A percentile compares a stretch with the other conserved stretches of the same genome.
Conservation (phyloP, 1,139 yeast genomes). For the Suhomyces choctaworum region DNA sequence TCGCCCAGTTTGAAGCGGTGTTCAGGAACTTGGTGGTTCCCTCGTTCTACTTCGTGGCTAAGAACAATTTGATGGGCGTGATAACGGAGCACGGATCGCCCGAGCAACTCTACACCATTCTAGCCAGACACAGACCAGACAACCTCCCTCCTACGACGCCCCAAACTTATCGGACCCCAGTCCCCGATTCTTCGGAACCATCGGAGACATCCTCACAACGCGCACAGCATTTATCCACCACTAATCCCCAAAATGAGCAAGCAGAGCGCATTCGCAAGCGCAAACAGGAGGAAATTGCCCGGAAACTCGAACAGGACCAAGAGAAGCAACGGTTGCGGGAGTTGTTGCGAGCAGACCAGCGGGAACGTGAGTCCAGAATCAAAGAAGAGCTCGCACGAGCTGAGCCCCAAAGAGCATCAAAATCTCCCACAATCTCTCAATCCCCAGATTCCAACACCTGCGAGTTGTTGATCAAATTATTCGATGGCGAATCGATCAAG, state of each 20-base stretch:
- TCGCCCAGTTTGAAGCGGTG: conserved; percentile 48
- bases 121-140: background rate
- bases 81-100: conserved; percentile 31
- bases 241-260: conserved; percentile 26
- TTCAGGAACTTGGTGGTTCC: conserved; percentile 50
- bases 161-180: background rate
- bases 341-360: conserved; percentile 51
- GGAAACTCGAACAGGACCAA: conserved; percentile 36
- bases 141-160: background rate
- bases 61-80: conserved; percentile 46
- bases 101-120: conserved; percentile 10
- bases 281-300: conserved; percentile 40
- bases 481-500: conserved; percentile 54
- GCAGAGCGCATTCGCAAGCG: conserved; percentile 40
- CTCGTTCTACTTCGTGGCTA: conserved; percentile 47
- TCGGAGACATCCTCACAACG: background rate
- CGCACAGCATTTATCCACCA: background rate
- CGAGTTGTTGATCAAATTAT: conserved; percentile 48
- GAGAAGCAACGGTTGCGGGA: conserved; percentile 58
- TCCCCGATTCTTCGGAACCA: background rate
- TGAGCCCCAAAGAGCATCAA: background rate
- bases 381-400: conserved; percentile 11
- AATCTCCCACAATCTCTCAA: background rate
- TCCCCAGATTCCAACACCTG: conserved; percentile 25
- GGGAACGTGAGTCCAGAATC: conserved; percentile 35